These are phyloP conservation scores for Diospyros kaki DNA, from an alignment of 148 eudicot species.

Conservation along the genomic window DNA sequence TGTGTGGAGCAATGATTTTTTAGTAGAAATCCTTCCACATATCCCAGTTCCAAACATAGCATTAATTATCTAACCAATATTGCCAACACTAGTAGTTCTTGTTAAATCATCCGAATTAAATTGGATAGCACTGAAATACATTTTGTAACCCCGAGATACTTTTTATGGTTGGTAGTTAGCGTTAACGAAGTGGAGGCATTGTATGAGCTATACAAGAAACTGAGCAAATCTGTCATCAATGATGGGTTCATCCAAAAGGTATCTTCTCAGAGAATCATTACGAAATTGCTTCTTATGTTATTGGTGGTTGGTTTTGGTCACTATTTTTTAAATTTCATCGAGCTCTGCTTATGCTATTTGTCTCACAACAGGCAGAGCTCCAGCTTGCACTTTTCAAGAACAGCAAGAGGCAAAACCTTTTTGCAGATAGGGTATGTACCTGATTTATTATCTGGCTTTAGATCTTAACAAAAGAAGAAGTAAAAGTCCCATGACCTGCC, in stretches of 20 bases:
- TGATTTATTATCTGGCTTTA: background rate
- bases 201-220: slow-evolving; percentile 27
- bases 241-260: slow-evolving; percentile 46
- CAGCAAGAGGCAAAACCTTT: slow-evolving; percentile 30
- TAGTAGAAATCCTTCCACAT: background rate
- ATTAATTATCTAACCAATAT: too few relatives aligned
- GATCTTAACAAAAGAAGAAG: background rate
- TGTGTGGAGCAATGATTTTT: background rate
- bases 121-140: background rate
- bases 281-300: background rate
- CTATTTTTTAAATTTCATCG: background rate
- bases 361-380: slow-evolving; percentile 33
- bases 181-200: slow-evolving; percentile 44
- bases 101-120: background rate
- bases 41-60: background rate
- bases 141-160: background rate
- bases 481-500: background rate
- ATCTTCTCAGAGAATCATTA: background rate
- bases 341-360: background rate
- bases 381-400: slow-evolving; percentile 41
- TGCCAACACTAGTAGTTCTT: background rate
- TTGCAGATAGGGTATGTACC: slow-evolving; percentile 36
- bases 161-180: slow-evolving; percentile 26
- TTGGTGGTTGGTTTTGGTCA: slow-evolving; percentile 11
- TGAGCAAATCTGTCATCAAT: slow-evolving; percentile 31